Conservation (phyloP, 176 grass and related monocot genomes). For the Carex cristatella region DNA sequence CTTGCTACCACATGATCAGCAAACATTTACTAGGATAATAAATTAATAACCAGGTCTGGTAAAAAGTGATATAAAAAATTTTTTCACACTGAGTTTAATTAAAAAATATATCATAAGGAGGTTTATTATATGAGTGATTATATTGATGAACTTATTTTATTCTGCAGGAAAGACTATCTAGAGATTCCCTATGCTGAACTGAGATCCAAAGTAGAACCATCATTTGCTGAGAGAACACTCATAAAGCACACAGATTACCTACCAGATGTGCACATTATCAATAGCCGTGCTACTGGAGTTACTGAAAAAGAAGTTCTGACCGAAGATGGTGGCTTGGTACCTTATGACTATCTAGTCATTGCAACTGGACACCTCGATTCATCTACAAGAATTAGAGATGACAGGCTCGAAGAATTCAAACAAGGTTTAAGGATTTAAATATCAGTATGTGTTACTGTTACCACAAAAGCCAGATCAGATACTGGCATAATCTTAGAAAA, state of each 20-base stretch:
- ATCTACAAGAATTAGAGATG: constrained; percentile 16
- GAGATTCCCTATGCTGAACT: constrained; percentile 42
- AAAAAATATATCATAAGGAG: not conserved
- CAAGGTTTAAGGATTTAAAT: constrained; percentile 24
- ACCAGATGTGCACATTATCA: constrained; percentile 24
- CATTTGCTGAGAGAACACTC: constrained; percentile 35
- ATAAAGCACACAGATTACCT: constrained; percentile 46
- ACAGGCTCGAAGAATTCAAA: constrained; percentile 34
- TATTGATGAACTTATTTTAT: not conserved
- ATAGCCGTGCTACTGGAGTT: constrained; percentile 23
- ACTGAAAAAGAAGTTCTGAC: constrained; percentile 35
- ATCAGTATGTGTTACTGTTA: not conserved
- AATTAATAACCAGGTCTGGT: not conserved
- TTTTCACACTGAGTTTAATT: not conserved
- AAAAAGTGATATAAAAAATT: not conserved
- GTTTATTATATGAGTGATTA: not conserved
- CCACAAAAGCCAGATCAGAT: not conserved
- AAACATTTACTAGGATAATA: not conserved
- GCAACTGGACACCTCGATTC: constrained; percentile 37
- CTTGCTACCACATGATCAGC: not conserved
- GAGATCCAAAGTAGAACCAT: constrained; percentile 40
- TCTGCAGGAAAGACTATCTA: constrained; percentile 44
- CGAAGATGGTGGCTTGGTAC: constrained; percentile 30
- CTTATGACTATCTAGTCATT: constrained; percentile 40
- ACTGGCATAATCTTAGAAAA: not conserved